Percentiles rank a stretch among this genome's conserved stretches.
Conservation (phyloP, 352 stramenopile genomes). For the Phytophthora gonapodyides region DNA sequence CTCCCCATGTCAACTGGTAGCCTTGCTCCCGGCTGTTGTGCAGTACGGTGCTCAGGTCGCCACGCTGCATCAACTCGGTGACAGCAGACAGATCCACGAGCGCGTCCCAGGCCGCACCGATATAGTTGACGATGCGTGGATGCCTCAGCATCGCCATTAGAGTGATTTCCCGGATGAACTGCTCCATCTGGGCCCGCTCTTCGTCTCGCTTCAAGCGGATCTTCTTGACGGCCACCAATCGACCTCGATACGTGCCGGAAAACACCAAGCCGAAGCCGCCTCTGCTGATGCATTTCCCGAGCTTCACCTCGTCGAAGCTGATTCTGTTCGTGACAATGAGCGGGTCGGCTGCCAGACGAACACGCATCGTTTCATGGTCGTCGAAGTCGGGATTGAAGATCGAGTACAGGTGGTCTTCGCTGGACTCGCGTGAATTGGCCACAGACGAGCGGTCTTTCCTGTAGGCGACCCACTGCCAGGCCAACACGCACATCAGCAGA, state of each 20-base stretch:
- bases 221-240: constrained; percentile 49
- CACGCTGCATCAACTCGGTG: constrained; percentile 61
- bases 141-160: constrained; percentile 48
- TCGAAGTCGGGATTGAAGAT: constrained; percentile 29
- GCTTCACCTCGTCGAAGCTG: constrained; percentile 44
- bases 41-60: constrained; percentile 53
- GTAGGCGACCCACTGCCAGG: constrained; percentile 25
- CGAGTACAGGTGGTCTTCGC: constrained; percentile 24
- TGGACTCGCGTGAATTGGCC: constrained; percentile 8
- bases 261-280: constrained; percentile 56
- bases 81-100: constrained; percentile 45
- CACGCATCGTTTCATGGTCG: constrained; percentile 35
- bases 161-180: constrained; percentile 49
- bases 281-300: constrained; percentile 40
- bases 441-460: constrained; percentile 27
- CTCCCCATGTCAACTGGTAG: constrained; percentile 33
- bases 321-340: constrained; percentile 48
- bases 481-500: constrained; percentile 30
- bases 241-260: constrained; percentile 33
- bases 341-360: constrained; percentile 40
- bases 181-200: constrained; percentile 34
- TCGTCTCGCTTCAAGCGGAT: constrained; percentile 31
- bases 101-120: constrained; percentile 52
- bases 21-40: constrained; percentile 24
- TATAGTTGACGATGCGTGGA: constrained; percentile 46